phyloP scores from a whole-genome alignment of 2,329 filamentous ascomycete genomes.

The Colletotrichum sansevieriae region DNA sequence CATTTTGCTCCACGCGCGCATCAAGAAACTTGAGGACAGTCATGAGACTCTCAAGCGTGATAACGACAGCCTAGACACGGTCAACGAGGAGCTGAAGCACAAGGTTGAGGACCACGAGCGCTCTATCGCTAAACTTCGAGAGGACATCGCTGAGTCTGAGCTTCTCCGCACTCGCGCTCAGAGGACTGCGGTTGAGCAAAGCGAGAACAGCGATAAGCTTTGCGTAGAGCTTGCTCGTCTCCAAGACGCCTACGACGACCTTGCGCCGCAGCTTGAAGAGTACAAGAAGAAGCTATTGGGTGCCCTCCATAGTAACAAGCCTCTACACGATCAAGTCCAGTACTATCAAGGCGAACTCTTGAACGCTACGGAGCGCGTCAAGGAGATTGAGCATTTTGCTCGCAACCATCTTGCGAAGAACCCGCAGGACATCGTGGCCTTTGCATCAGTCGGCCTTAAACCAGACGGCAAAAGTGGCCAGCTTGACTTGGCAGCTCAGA shows the following conservation, averaged over 20 bases:
- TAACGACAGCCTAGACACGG: conserved; percentile 18
- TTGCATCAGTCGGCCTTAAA: conserved; percentile 10
- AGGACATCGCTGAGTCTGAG: conserved; percentile 9
- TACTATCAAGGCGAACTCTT: conserved; percentile 16
- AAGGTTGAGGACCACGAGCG: neutral
- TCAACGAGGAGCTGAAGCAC: conserved; percentile 21
- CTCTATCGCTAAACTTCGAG: neutral
- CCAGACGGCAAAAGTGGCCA: neutral
- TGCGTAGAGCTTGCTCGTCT: neutral
- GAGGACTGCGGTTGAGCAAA: conserved; percentile 9
- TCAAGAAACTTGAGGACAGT: conserved; percentile 6
- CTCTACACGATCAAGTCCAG: neutral
- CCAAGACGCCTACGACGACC: conserved; percentile 1
- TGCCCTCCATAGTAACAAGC: neutral
- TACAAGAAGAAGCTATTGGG: conserved; percentile 29
- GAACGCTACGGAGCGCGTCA: conserved; percentile 22
- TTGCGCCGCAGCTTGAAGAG: neutral
- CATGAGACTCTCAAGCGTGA: conserved; percentile 26
- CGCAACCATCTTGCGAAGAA: conserved; percentile 13
- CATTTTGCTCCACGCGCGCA: neutral
- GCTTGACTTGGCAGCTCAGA: neutral
- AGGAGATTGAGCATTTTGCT: conserved; percentile 24
- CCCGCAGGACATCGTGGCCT: conserved; percentile 15
- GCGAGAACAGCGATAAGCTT: conserved; percentile 6
- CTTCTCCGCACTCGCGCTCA: conserved; percentile 13